Evolutionary conservation across 305 asterid genomes (phyloP), one percentile per base, ranked within the genome.

Genomic region (Andrographis paniculata): DNA sequence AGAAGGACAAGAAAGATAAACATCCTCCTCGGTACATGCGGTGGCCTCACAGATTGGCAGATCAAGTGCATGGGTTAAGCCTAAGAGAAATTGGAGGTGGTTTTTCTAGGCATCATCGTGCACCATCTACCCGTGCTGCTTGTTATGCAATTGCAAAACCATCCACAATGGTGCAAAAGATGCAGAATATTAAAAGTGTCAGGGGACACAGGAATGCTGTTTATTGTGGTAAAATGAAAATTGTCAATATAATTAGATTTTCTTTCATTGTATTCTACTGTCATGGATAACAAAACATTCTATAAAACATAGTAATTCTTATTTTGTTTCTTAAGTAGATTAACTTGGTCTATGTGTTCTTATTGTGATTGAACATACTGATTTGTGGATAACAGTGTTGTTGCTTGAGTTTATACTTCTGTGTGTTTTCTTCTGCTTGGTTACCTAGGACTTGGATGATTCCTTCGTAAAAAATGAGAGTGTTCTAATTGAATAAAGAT

Each of bases 41-140:
- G 5, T 38, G 43, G 43, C 43, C 99, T 58, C 96, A 91, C 80
- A 77, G 71, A 78, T 60, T 48, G 45, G 94, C 93, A 18, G 96
- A 87, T 74, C 96, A 83, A 68, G 93, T 87, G 58, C 96, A 74
- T 55, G 96, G 93, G 27, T 62, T 87, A 65, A 63, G 89, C 67
- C 72, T 91, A 64, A 81, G 99, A 63, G 96, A 91, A 72, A 77
- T 91, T 63, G 93, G 95, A 36, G 96, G 99, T 72, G 99, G 99
- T 28, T 91, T 83, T 67, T 48, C 85, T 52, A 76, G 93, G 67
- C 99, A 91, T 72, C 95, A 91, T 53, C 95, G 99, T 42, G 87
- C 93, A 14, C 84, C 99, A 50, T 91, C 95, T 42, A 68, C 68
- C 45, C 96, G 89, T 53, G 95, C 93, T 49, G 96, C 96, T 50